phyloP scores from a whole-genome alignment of 225 moss, liverwort and hornwort species.

The Marchantia paleacea region DNA sequence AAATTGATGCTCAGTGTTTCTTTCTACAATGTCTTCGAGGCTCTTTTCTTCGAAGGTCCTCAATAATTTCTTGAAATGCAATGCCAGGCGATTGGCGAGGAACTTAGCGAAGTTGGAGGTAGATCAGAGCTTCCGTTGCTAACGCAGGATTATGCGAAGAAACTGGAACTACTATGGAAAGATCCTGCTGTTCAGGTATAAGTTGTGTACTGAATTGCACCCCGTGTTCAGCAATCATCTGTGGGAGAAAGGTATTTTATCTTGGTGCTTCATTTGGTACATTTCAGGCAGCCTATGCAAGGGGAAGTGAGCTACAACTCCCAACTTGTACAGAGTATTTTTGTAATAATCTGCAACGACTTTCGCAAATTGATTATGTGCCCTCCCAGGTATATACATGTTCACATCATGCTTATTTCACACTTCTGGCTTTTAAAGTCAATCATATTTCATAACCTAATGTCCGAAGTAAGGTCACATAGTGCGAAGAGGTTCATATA shows the following conservation, averaged over 20 bases:
- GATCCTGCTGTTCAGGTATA: slow-evolving; percentile 58
- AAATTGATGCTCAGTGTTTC: no score
- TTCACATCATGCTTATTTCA: no score
- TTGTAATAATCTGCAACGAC: slow-evolving; percentile 47
- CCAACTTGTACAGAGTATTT: slow-evolving; percentile 61
- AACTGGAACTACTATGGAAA: slow-evolving; percentile 47
- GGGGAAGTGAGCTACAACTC: slow-evolving; percentile 59
- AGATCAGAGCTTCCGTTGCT: slow-evolving; percentile 40
- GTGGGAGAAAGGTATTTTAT: not conserved
- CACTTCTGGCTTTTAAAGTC: no score
- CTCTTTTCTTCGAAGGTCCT: not conserved
- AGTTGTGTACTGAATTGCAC: not conserved
- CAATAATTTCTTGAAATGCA: not conserved
- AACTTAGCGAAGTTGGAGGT: slow-evolving; percentile 35
- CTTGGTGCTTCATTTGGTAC: not conserved
- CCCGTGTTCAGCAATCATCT: not conserved
- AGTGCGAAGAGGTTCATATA: no score
- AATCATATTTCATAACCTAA: no score
- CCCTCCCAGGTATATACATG: slow-evolving; percentile 44
- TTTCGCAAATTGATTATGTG: slow-evolving; percentile 48
- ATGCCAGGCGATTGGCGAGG: slow-evolving; percentile 41
- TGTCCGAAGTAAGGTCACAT: no score
- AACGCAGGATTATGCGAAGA: slow-evolving; percentile 37
- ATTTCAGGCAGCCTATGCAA: slow-evolving; percentile 47
- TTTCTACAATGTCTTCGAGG: not conserved